A percentile compares a stretch with the other conserved stretches of the same genome.
Evolutionary conservation across 345 rosid genomes (phyloP).

Genomic region (Heritiera fomes): DNA sequence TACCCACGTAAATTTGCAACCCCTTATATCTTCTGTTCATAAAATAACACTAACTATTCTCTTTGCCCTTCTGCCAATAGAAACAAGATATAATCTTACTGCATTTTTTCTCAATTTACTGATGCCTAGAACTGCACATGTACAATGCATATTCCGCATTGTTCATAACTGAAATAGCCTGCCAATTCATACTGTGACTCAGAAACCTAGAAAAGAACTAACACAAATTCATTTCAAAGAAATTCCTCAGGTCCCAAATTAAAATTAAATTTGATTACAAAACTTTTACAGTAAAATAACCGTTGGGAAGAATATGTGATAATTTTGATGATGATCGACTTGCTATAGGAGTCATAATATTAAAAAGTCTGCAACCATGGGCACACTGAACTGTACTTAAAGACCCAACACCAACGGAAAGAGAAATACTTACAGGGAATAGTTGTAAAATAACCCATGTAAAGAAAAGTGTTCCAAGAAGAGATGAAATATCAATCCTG

Average conservation of each 20-base stretch:
- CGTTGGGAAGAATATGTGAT: background rate
- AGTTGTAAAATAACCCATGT: constrained; percentile 75
- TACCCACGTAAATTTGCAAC: background rate
- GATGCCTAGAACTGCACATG: background rate
- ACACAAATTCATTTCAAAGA: background rate
- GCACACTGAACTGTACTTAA: background rate
- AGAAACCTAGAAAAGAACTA: background rate
- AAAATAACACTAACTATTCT: background rate
- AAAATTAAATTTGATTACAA: background rate
- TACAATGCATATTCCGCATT: background rate
- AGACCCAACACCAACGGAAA: background rate
- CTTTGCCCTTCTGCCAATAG: background rate
- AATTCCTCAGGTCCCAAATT: background rate
- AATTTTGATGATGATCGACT: background rate
- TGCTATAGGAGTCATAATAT: background rate
- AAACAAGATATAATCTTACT: background rate
- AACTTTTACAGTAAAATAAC: background rate
- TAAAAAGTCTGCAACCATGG: background rate
- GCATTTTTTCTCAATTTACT: background rate
- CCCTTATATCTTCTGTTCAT: background rate
- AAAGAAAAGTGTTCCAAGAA: constrained; percentile 83
- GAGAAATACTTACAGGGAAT: constrained; percentile 75
- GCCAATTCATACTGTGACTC: background rate
- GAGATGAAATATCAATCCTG: constrained; percentile 66
- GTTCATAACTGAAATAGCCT: background rate